phyloP scores from a whole-genome alignment of 176 grass and related monocot genomes.

The Tuctoria greenei region DNA sequence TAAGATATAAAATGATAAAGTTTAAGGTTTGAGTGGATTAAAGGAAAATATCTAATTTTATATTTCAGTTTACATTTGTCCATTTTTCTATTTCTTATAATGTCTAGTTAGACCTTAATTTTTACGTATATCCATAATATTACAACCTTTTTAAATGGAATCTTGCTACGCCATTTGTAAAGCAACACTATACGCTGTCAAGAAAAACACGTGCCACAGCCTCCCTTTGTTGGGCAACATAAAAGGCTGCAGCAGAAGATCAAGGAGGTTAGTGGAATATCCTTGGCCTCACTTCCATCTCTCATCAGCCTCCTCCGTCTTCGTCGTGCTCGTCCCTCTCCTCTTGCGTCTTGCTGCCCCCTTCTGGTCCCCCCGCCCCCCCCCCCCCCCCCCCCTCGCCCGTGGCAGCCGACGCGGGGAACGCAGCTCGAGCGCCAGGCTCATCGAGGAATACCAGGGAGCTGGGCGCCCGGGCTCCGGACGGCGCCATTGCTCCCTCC shows the following conservation, averaged over 20 bases:
- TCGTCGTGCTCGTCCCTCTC: too few species aligned
- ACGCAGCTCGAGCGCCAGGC: not conserved
- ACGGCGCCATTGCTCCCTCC: constrained; percentile 8
- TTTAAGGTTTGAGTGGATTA: too few species aligned
- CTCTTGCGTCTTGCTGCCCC: not conserved
- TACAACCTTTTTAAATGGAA: too few species aligned
- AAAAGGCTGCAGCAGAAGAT: constrained; percentile 17
- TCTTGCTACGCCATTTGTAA: too few species aligned
- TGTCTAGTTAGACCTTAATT: too few species aligned
- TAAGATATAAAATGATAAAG: too few species aligned
- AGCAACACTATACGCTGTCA: too few species aligned
- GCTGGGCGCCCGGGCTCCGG: not conserved
- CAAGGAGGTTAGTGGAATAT: constrained; percentile 1
- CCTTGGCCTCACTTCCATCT: not conserved
- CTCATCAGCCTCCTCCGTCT: not conserved
- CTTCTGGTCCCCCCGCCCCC: not conserved
- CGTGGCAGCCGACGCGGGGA: not conserved
- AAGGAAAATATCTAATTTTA: too few species aligned
- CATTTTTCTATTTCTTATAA: too few species aligned
- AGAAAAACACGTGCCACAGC: not conserved
- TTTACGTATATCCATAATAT: too few species aligned
- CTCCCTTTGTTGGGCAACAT: not conserved
- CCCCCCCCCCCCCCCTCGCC: not conserved
- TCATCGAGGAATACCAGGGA: not conserved
- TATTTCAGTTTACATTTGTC: too few species aligned